Evolutionary conservation across 2,329 filamentous ascomycete species (phyloP).

Genomic region (Fusarium camptoceras): DNA sequence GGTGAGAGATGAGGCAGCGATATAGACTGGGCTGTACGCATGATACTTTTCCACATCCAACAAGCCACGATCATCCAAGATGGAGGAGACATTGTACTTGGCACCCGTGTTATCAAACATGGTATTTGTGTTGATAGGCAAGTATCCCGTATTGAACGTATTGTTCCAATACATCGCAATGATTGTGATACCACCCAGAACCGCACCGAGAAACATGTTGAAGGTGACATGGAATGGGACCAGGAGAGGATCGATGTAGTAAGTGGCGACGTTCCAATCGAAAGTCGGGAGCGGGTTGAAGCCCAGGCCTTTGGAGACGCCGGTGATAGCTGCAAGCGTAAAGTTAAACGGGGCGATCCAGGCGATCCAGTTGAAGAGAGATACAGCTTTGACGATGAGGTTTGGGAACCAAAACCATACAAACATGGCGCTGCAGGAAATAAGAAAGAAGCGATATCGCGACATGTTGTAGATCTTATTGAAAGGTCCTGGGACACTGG

Average conservation of each 20-base stretch:
- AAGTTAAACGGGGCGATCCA: slow-evolving; percentile 64
- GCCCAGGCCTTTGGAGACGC: slow-evolving; percentile 55
- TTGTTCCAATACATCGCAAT: slow-evolving; percentile 58
- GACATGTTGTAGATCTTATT: slow-evolving; percentile 38
- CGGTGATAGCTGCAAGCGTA: slow-evolving; percentile 57
- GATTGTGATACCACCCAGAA: slow-evolving; percentile 56
- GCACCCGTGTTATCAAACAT: slow-evolving; percentile 60
- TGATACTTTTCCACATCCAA: slow-evolving; percentile 53
- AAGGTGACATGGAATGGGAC: slow-evolving; percentile 57
- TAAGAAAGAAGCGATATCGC: slow-evolving; percentile 37
- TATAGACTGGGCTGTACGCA: slow-evolving; percentile 51
- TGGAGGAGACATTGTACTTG: slow-evolving; percentile 55
- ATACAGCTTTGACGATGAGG: slow-evolving; percentile 30
- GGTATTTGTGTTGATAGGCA: slow-evolving; percentile 61
- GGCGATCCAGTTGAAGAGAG: slow-evolving; percentile 65
- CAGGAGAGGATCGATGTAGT: slow-evolving; percentile 34
- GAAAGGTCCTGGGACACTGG: slow-evolving; percentile 29
- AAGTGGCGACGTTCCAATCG: slow-evolving; percentile 58
- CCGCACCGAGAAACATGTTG: slow-evolving; percentile 51
- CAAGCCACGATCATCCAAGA: slow-evolving; percentile 54
- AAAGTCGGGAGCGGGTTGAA: slow-evolving; percentile 64
- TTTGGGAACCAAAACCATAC: slow-evolving; percentile 44
- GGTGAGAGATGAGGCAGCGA: slow-evolving; percentile 38
- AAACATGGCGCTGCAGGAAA: slow-evolving; percentile 38
- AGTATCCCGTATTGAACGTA: slow-evolving; percentile 57